Evolutionary conservation across 345 rosid species (phyloP).

Genomic region (Bruguiera gymnorhiza): DNA sequence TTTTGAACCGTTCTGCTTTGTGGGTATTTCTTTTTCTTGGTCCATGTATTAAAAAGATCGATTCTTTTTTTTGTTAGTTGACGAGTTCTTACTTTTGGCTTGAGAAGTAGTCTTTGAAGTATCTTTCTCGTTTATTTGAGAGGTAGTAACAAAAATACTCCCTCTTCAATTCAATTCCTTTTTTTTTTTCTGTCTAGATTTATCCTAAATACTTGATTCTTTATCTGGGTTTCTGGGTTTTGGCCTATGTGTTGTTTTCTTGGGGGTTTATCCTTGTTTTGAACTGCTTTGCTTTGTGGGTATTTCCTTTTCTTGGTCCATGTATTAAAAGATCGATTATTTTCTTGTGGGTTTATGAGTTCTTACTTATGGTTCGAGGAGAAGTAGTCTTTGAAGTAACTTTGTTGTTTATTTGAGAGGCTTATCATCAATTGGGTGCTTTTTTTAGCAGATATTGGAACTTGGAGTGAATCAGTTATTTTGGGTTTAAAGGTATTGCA

Average conservation of each 20-base stretch:
- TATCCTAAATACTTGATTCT: slow-evolving; percentile 11
- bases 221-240: slow-evolving; percentile 5
- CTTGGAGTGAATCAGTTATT: slow-evolving; percentile 1
- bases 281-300: slow-evolving; percentile 14
- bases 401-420: background rate
- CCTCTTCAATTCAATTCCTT: background rate
- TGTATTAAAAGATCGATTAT: slow-evolving; percentile 8
- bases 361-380: background rate
- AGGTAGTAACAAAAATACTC: slow-evolving; percentile 12
- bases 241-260: background rate
- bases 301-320: slow-evolving; percentile 2
- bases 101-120: slow-evolving; percentile 1
- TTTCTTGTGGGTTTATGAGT: background rate
- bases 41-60: background rate
- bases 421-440: background rate
- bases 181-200: slow-evolving; percentile 1
- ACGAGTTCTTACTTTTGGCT: background rate
- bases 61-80: background rate
- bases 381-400: slow-evolving; percentile 4
- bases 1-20: slow-evolving; percentile 13
- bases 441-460: background rate
- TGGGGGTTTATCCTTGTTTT: slow-evolving; percentile 3
- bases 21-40: slow-evolving; percentile 7
- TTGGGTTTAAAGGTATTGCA: background rate
- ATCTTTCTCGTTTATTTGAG: background rate